These are phyloP conservation scores for Hylodesmum podocarpum DNA, from an alignment of 306 rosid genomes.

Conservation along the genomic window DNA sequence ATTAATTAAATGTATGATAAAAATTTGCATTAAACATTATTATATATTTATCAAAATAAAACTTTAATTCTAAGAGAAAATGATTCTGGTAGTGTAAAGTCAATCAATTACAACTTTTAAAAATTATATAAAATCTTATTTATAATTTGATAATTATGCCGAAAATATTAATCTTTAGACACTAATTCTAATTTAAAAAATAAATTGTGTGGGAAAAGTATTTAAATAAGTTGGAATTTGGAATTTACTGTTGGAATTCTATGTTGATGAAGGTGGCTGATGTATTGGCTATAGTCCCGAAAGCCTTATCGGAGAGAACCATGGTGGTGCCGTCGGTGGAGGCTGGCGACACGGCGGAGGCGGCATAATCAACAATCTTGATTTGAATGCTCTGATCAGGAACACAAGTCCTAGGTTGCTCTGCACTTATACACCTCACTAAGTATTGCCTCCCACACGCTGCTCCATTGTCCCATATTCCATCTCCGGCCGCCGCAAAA, in stretches of 20 bases:
- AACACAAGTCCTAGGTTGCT: constrained; percentile 48
- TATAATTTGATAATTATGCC: too few species aligned
- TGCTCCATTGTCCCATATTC: constrained; percentile 92
- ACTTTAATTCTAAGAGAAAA: too few species aligned
- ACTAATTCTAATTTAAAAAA: too few species aligned
- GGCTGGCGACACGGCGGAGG: not conserved
- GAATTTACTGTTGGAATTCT: constrained; percentile 69
- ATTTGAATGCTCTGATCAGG: constrained; percentile 56
- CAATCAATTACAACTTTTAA: too few species aligned
- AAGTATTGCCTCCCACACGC: constrained; percentile 80
- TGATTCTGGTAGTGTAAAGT: too few species aligned
- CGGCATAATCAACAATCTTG: constrained; percentile 55
- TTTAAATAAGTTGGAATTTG: too few species aligned
- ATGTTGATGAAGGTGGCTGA: constrained; percentile 44
- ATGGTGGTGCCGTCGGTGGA: constrained; percentile 43
- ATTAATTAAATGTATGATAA: too few species aligned
- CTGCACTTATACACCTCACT: constrained; percentile 79
- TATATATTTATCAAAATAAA: too few species aligned
- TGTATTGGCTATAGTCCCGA: constrained; percentile 47
- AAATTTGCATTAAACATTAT: too few species aligned
- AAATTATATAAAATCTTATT: too few species aligned
- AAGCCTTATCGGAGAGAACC: constrained; percentile 61
- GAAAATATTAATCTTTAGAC: too few species aligned
- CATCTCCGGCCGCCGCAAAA: constrained; percentile 76
- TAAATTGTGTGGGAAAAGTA: too few species aligned